Evolutionary conservation across 1,284 basidiomycete species (phyloP), one percentile per base, ranked within the genome.

Genomic region (Cryptococcus wingfieldii): DNA sequence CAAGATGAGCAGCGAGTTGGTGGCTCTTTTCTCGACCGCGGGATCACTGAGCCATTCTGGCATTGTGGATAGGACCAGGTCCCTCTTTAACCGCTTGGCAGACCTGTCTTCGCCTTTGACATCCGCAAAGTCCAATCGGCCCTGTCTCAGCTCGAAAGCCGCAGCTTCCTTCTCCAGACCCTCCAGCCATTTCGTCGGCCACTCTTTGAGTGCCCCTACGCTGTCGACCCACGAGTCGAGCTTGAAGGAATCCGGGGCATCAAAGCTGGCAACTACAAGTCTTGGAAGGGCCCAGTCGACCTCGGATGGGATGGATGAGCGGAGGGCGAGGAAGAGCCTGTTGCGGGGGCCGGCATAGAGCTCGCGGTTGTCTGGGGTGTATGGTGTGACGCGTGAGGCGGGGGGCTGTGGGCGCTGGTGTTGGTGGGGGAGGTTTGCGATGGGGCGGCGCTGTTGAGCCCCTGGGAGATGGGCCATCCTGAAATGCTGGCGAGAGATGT

Each of bases 211-310:
- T 12, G 66, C 62, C 3, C 55, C 41, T 2, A 73, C 61, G 25
- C 66, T 63, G 50, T 72, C 71, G 18, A 65, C 52, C 63, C 65
- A 73, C 25, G 47, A 38, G 4, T 70, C 69, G 9, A 75, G 58
- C 38, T 56, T 39, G 53, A 75, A 73, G 31, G 47, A 44, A 4
- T 74, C 70, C 19, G 58, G 47, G 3, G 64, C 58, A n/a, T 74
- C 71, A 51, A 61, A 70, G 19, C 59, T 62, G 12, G 64, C 74
- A 7, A 69, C 58, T 1, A 74, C 68, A 14, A 76, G 60, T 31
- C 65, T 60, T 3, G 74, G 74, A 4, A 76, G 66, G 7, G 74
- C 72, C 58, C 63, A 74, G 50, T 76, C 74, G 45, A 76, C 64
- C 52, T 76, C 74, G 39, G 59, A 55, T 5, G 64, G 62, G 37